A percentile compares a stretch with the other conserved stretches of the same genome.
Conservation (phyloP, 2,329 filamentous ascomycete genomes). For the Phaeosphaeriaceae sp. region DNA sequence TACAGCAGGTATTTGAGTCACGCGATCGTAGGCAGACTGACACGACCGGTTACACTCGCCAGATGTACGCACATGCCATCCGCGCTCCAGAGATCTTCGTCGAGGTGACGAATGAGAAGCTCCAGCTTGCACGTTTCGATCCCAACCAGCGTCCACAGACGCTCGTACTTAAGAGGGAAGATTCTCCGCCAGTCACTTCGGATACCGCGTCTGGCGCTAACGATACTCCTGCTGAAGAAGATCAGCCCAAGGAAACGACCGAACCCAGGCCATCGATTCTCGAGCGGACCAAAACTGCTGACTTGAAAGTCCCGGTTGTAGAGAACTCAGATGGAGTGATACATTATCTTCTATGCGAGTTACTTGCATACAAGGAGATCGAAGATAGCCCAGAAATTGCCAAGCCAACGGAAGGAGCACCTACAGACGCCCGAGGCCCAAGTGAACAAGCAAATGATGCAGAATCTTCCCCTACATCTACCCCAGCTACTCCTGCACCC, state of each 20-base stretch:
- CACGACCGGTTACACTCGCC: constrained; percentile 74
- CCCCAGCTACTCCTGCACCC: constrained; percentile 11
- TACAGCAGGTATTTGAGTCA: constrained; percentile 75
- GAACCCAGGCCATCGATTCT: constrained; percentile 55
- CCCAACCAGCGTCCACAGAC: constrained; percentile 60
- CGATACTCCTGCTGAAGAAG: constrained; percentile 42
- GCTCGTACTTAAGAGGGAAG: constrained; percentile 60
- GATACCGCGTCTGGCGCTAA: constrained; percentile 20
- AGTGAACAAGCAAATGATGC: constrained; percentile 6
- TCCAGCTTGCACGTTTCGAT: constrained; percentile 74
- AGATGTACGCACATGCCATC: constrained; percentile 79
- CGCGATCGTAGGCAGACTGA: constrained; percentile 64
- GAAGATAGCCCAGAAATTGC: constrained; percentile 75
- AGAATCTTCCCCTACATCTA: constrained; percentile 9
- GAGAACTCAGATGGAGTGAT: constrained; percentile 95
- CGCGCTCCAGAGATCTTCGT: constrained; percentile 87
- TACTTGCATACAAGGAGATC: constrained; percentile 90
- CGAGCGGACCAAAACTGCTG: constrained; percentile 70
- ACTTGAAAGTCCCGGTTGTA: constrained; percentile 82
- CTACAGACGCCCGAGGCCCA: constrained; percentile 25
- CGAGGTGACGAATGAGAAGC: constrained; percentile 82
- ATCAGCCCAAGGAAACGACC: constrained; percentile 42
- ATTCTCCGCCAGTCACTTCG: constrained; percentile 31
- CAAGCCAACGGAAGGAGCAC: constrained; percentile 51
- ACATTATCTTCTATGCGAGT: constrained; percentile 90